These are phyloP conservation scores for Pterocarpus macrocarpus DNA, from an alignment of 306 rosid species.

Conservation along the genomic window DNA sequence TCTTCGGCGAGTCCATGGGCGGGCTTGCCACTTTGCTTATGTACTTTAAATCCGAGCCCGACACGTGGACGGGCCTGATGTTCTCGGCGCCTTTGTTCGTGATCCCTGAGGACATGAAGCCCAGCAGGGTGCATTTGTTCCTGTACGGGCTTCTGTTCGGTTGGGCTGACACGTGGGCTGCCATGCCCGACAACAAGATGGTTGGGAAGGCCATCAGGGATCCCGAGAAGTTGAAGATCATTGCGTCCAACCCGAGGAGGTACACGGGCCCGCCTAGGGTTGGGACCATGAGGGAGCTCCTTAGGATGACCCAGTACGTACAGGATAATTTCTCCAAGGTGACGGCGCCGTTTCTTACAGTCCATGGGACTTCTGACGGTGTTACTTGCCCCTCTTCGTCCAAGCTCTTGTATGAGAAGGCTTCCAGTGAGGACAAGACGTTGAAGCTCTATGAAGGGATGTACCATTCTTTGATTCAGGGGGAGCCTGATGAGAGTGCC, in stretches of 20 bases:
- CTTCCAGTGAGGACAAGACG: constrained; percentile 76
- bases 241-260: constrained; percentile 86
- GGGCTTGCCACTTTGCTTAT: constrained; percentile 77
- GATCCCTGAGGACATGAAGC: constrained; percentile 95
- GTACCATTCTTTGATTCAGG: constrained; percentile 94
- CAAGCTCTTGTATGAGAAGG: constrained; percentile 76
- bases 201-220: constrained; percentile 93
- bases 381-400: constrained; percentile 93
- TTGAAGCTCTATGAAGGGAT: constrained; percentile 92
- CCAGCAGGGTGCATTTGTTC: constrained; percentile 66
- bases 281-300: constrained; percentile 94
- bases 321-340: constrained; percentile 81
- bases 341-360: constrained; percentile 84
- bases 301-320: constrained; percentile 82
- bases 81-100: constrained; percentile 95
- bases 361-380: constrained; percentile 83
- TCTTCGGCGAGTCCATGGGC: constrained; percentile 97
- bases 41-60: constrained; percentile 82
- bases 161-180: constrained; percentile 92
- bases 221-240: constrained; percentile 76
- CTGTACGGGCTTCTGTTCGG: constrained; percentile 84
- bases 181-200: constrained; percentile 95
- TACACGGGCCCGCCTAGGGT: constrained; percentile 91
- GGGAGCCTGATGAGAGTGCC: constrained; percentile 85
- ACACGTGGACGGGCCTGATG: constrained; percentile 86